Conservation (phyloP, 2,329 filamentous ascomycete species). For the Boeremia lycopersici region DNA sequence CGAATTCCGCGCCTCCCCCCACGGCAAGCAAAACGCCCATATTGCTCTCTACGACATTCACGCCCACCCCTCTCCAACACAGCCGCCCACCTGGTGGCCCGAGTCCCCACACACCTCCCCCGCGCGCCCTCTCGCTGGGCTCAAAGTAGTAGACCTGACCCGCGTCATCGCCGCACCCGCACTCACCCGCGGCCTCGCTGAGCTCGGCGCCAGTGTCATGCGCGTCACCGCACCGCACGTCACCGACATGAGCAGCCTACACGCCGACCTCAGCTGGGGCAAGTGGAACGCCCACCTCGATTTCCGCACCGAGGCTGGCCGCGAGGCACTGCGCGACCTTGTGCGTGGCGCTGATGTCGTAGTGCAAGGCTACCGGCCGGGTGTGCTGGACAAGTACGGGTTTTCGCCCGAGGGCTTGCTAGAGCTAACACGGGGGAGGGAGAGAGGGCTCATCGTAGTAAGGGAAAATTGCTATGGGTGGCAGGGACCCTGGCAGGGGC, state of each 20-base stretch:
- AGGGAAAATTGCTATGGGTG: slow-evolving; percentile 62
- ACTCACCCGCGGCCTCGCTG: slow-evolving; percentile 51
- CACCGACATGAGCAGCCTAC: slow-evolving; percentile 50
- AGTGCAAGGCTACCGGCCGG: slow-evolving; percentile 58
- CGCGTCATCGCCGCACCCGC: slow-evolving; percentile 58
- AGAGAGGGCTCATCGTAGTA: slow-evolving; percentile 54
- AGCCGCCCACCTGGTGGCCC: slow-evolving; percentile 53
- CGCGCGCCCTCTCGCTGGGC: slow-evolving; percentile 52
- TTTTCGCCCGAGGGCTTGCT: slow-evolving; percentile 52
- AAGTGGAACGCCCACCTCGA: slow-evolving; percentile 57
- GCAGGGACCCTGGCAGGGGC: slow-evolving; percentile 54
- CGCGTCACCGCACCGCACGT: slow-evolving; percentile 50
- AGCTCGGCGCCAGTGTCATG: slow-evolving; percentile 57
- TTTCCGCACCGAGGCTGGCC: slow-evolving; percentile 49
- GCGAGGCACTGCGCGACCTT: slow-evolving; percentile 48
- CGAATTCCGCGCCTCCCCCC: slow-evolving; percentile 48
- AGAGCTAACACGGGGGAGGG: slow-evolving; percentile 49
- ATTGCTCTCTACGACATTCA: slow-evolving; percentile 51
- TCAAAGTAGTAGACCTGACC: slow-evolving; percentile 59
- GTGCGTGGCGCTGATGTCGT: slow-evolving; percentile 58
- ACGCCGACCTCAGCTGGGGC: slow-evolving; percentile 57
- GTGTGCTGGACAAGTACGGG: slow-evolving; percentile 55
- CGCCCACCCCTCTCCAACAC: slow-evolving; percentile 31
- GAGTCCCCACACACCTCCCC: slow-evolving; percentile 38
- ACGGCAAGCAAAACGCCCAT: slow-evolving; percentile 52